Conservation (phyloP, 2,329 filamentous ascomycete genomes). For the Thelonectria discophora region DNA sequence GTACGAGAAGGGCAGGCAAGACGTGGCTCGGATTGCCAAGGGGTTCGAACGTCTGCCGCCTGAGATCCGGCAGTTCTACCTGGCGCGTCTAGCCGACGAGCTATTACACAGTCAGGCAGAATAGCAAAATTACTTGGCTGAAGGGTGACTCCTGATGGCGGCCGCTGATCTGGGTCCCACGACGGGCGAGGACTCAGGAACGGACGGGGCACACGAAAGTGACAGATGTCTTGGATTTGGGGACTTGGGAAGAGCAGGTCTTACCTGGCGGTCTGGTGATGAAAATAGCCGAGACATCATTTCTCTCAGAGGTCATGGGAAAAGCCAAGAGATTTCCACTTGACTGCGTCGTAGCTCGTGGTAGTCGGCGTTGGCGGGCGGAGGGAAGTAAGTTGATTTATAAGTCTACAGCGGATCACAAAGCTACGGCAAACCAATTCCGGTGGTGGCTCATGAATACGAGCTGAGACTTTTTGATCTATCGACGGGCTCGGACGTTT, state of each 20-base stretch:
- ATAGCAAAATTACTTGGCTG: not conserved
- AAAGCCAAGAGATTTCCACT: no score
- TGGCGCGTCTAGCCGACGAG: constrained; percentile 76
- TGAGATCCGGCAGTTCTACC: constrained; percentile 78
- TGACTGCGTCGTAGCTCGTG: no score
- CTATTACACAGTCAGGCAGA: constrained; percentile 50
- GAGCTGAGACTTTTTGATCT: no score
- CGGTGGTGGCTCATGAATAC: no score
- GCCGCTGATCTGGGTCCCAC: not conserved
- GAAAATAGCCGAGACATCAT: not conserved
- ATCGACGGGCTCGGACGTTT: constrained; percentile 4
- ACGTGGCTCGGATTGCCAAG: constrained; percentile 72
- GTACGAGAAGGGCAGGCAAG: constrained; percentile 82
- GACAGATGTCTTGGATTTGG: not conserved
- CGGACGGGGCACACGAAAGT: not conserved
- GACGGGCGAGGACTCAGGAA: not conserved
- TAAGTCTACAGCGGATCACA: not conserved
- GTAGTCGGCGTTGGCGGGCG: not conserved
- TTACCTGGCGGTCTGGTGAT: not conserved
- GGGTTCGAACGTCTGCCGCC: constrained; percentile 71
- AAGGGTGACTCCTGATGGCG: not conserved
- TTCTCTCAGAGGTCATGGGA: not conserved
- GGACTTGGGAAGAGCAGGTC: not conserved
- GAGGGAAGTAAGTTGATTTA: not conserved
- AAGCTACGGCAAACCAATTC: no score